Evolutionary conservation across 139 green algal genomes (phyloP).

Genomic region (Tetradesmus obliquus): DNA sequence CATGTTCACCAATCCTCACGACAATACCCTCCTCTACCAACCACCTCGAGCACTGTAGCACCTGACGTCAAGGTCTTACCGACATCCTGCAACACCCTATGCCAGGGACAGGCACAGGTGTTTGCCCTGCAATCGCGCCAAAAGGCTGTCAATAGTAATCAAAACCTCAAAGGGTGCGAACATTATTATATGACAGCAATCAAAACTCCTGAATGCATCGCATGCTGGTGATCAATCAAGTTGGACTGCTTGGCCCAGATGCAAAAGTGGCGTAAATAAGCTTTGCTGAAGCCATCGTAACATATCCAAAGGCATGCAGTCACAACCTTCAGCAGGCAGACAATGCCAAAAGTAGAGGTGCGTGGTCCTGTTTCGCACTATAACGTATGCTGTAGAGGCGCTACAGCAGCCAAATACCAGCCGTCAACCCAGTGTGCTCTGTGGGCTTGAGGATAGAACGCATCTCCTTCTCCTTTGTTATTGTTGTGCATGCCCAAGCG

Average conservation of each 20-base stretch:
- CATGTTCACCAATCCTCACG: too few relatives aligned
- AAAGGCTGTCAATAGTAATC: not conserved
- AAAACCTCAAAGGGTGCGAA: not conserved
- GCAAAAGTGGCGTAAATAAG: not conserved
- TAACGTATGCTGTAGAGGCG: not conserved
- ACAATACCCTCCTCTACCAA: too few relatives aligned
- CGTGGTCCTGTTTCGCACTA: not conserved
- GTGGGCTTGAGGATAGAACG: not conserved
- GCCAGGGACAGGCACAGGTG: too few relatives aligned
- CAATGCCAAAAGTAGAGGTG: not conserved
- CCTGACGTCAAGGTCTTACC: too few relatives aligned
- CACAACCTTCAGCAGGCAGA: not conserved
- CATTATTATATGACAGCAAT: not conserved
- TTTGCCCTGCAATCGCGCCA: not conserved
- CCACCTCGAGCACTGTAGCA: too few relatives aligned
- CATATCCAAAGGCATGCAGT: too few relatives aligned
- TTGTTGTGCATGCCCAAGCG: not conserved
- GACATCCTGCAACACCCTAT: too few relatives aligned
- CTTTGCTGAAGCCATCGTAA: too few relatives aligned
- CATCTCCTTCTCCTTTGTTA: not conserved
- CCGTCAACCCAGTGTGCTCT: not conserved
- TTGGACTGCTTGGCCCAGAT: not conserved
- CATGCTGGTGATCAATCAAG: not conserved
- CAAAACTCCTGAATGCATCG: not conserved
- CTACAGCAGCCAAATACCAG: not conserved